Conservation (phyloP, 352 stramenopile species). For the Phytophthora podocarpi region DNA sequence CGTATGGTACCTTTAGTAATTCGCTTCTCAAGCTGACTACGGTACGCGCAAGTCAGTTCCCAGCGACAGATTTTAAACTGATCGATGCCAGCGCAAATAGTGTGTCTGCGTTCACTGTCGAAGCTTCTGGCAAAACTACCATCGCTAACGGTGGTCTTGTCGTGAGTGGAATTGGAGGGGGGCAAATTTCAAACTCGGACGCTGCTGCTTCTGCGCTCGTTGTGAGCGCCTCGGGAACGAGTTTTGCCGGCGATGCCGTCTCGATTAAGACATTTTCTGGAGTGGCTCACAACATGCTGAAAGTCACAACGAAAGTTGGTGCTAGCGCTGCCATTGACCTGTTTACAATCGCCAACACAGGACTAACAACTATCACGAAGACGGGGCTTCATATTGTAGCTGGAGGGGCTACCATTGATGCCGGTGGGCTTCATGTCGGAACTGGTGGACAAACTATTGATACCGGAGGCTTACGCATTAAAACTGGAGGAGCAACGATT, state of each 20-base stretch:
- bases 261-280: constrained; percentile 44
- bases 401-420: constrained; percentile 48
- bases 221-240: constrained; percentile 25
- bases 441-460: constrained; percentile 45
- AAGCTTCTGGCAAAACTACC: constrained; percentile 57
- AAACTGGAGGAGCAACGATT: constrained; percentile 46
- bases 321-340: constrained; percentile 25
- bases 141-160: constrained; percentile 48
- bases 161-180: constrained; percentile 42
- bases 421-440: constrained; percentile 47
- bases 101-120: constrained; percentile 42
- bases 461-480: constrained; percentile 40
- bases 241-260: constrained; percentile 46
- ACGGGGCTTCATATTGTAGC: constrained; percentile 41
- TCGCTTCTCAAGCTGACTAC: constrained; percentile 34
- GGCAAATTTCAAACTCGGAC: constrained; percentile 37
- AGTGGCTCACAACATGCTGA: constrained; percentile 53
- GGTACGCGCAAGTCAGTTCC: constrained; percentile 28
- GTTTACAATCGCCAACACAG: constrained; percentile 52
- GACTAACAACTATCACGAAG: constrained; percentile 49
- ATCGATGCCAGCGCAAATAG: constrained; percentile 40
- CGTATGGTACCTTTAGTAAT: constrained; percentile 28
- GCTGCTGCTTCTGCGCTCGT: constrained; percentile 30
- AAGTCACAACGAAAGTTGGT: constrained; percentile 26
- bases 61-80: constrained; percentile 42